Conservation (phyloP, 495 filamentous ascomycete genomes). For the Articulospora tetracladia region DNA sequence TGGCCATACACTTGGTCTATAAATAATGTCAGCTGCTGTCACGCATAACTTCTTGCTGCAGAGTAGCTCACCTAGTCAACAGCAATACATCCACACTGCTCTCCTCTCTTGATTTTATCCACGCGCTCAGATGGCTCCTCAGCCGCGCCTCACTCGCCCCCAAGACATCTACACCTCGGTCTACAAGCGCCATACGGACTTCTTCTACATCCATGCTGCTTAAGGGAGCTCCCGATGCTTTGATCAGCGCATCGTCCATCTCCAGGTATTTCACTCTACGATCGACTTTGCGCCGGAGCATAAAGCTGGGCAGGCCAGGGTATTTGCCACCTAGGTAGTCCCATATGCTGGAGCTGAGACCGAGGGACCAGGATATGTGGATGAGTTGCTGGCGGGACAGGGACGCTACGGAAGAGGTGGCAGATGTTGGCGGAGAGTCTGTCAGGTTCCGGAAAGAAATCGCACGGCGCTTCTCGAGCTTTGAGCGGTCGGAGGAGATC, state of each 20-base stretch:
- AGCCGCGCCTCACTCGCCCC: slow-evolving; percentile 24
- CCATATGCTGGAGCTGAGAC: slow-evolving; percentile 44
- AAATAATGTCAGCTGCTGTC: not conserved
- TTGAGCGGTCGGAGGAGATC: slow-evolving; percentile 48
- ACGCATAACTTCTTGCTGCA: not conserved
- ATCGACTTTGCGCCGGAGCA: slow-evolving; percentile 38
- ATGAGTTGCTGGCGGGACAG: slow-evolving; percentile 28
- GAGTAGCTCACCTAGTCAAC: slow-evolving; percentile 22
- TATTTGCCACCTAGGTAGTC: slow-evolving; percentile 35
- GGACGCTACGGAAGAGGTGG: slow-evolving; percentile 7
- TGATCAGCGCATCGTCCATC: slow-evolving; percentile 57
- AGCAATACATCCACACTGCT: slow-evolving; percentile 19
- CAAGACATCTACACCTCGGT: slow-evolving; percentile 40
- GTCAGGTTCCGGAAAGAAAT: slow-evolving; percentile 35
- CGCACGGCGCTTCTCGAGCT: slow-evolving; percentile 42
- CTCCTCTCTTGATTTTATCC: slow-evolving; percentile 27
- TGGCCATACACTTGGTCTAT: not conserved
- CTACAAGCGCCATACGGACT: slow-evolving; percentile 51
- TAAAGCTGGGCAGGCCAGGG: slow-evolving; percentile 28
- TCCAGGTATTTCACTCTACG: slow-evolving; percentile 47
- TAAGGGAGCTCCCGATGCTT: slow-evolving; percentile 42
- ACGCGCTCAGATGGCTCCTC: slow-evolving; percentile 22
- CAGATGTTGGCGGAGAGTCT: slow-evolving; percentile 4
- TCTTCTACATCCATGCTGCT: slow-evolving; percentile 47
- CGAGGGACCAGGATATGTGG: slow-evolving; percentile 30